These are phyloP conservation scores for Pichia inconspicua DNA, from an alignment of 1,139 yeast genomes.

Conservation along the genomic window DNA sequence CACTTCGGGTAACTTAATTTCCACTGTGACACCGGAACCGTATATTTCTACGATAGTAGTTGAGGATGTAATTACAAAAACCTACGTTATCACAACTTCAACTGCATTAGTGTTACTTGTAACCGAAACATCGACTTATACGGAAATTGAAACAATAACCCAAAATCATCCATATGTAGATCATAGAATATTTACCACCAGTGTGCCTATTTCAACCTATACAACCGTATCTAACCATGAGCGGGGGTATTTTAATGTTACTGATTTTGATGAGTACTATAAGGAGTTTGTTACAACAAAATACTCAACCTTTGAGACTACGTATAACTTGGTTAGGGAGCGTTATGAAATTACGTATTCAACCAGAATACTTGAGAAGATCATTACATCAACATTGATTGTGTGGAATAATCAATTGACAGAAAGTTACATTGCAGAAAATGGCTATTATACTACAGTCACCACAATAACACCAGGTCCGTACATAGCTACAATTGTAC, in stretches of 20 bases:
- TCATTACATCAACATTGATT: conserved; percentile 2
- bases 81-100: conserved; percentile 16
- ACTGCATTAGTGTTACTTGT: conserved; percentile 18
- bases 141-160: conserved; percentile 8
- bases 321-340: neutral
- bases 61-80: conserved; percentile 10
- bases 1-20: neutral
- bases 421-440: neutral
- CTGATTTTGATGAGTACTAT: neutral
- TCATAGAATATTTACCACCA: neutral
- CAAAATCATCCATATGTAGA: neutral
- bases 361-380: neutral
- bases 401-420: neutral
- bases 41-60: conserved; percentile 9
- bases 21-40: neutral
- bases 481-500: neutral
- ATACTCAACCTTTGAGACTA: neutral
- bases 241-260: conserved; percentile 1
- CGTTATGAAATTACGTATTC: neutral
- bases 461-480: neutral
- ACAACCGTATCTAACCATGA: neutral
- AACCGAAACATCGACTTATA: conserved; percentile 15
- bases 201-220: neutral
- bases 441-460: neutral
- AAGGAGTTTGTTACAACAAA: conserved; percentile 1